A percentile compares a stretch with the other conserved stretches of the same genome.
These are phyloP conservation scores for Coemansia sp. DNA, from an alignment of 192 early-diverging fungal species.

Conservation along the genomic window DNA sequence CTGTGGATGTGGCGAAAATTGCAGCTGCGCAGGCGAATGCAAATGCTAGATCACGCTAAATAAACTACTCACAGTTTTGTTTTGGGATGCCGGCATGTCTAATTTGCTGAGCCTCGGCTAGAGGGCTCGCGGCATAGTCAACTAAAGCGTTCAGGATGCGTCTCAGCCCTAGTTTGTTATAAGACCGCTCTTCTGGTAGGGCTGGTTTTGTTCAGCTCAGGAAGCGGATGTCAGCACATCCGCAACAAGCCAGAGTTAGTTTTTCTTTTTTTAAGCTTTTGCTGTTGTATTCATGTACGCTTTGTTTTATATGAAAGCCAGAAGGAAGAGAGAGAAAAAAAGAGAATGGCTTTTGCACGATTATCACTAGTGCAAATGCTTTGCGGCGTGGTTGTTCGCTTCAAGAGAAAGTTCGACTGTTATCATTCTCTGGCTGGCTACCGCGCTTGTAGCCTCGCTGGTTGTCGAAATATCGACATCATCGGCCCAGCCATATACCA, in stretches of 20 bases:
- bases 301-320: background rate
- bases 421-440: slow-evolving; percentile 3
- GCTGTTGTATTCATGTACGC: background rate
- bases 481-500: slow-evolving; percentile 52
- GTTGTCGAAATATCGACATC: slow-evolving; percentile 16
- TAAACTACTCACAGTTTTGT: no score
- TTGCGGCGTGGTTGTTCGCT: background rate
- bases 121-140: background rate
- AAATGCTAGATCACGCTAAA: background rate
- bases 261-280: background rate
- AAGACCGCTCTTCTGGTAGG: background rate
- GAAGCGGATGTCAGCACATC: background rate
- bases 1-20: slow-evolving; percentile 11
- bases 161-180: background rate
- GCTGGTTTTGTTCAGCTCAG: no score
- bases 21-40: slow-evolving; percentile 1
- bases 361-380: background rate
- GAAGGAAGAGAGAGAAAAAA: slow-evolving; percentile 1
- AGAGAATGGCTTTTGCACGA: background rate
- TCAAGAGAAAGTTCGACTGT: slow-evolving; percentile 32
- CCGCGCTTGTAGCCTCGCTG: background rate
- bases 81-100: no score
- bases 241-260: background rate
- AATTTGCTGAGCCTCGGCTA: no score
- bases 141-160: background rate